Evolutionary conservation across 1,139 yeast species (phyloP).

Genomic region (Lodderomyces orthopsilosis): DNA sequence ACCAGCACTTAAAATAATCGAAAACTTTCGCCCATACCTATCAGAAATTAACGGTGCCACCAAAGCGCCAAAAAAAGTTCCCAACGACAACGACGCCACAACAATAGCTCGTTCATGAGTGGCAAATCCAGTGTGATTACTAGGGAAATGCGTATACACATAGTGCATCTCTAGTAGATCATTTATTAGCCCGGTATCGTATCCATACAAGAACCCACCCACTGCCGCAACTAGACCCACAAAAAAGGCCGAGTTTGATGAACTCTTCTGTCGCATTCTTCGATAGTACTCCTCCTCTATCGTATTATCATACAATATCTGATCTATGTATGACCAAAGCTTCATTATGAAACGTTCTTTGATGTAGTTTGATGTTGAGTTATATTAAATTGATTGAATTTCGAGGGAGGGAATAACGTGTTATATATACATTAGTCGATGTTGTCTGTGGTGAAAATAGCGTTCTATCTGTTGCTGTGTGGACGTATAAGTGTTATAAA

Average conservation of each 20-base stretch:
- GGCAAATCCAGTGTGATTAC: constrained; percentile 44
- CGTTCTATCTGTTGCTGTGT: background rate
- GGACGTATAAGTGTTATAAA: too few species aligned
- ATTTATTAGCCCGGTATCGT: constrained; percentile 79
- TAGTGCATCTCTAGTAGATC: constrained; percentile 68
- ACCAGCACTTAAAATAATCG: constrained; percentile 41
- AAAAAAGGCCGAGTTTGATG: constrained; percentile 57
- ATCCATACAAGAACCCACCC: constrained; percentile 81
- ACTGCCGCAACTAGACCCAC: constrained; percentile 77
- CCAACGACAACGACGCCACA: constrained; percentile 69
- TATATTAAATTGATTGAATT: too few species aligned
- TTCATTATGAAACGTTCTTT: constrained; percentile 2
- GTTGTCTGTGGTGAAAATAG: background rate
- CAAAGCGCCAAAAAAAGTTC: constrained; percentile 76
- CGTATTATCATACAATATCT: constrained; percentile 34
- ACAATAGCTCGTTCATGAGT: constrained; percentile 64
- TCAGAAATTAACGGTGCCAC: constrained; percentile 65
- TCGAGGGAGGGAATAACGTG: background rate
- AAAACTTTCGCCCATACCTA: constrained; percentile 42
- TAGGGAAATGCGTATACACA: constrained; percentile 54
- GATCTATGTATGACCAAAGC: constrained; percentile 6
- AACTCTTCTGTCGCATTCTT: constrained; percentile 46
- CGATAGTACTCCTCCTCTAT: constrained; percentile 39
- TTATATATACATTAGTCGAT: background rate
- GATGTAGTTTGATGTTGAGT: background rate